Evolutionary conservation across 306 rosid species (phyloP).

Genomic region (Sindora glabra): DNA sequence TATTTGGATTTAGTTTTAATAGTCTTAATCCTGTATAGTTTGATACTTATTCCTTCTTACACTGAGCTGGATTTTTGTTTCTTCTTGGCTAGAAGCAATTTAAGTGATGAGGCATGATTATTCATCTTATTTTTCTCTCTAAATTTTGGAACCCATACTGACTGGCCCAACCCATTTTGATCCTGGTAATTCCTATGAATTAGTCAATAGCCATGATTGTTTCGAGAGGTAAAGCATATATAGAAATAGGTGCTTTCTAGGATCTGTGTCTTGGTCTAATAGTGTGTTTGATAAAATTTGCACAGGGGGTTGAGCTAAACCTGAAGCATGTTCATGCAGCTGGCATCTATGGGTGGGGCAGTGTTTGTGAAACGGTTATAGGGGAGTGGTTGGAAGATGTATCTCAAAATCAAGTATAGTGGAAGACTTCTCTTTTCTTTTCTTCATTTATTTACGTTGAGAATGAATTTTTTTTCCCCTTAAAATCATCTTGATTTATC

Average conservation of each 20-base stretch:
- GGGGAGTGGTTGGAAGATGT: conserved; percentile 97
- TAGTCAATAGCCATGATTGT: neutral
- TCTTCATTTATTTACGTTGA: conserved; percentile 14
- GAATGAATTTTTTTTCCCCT: conserved; percentile 9
- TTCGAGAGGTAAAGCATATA: neutral
- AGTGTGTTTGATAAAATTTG: conserved; percentile 16
- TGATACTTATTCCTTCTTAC: too few relatives aligned
- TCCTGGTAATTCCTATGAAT: too few relatives aligned
- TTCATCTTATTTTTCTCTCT: conserved; percentile 1
- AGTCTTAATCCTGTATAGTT: neutral
- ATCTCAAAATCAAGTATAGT: conserved; percentile 82
- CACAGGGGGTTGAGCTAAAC: conserved; percentile 84
- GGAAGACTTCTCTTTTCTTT: too few relatives aligned
- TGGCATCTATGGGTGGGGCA: conserved; percentile 94
- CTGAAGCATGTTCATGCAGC: conserved; percentile 80
- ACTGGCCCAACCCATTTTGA: too few relatives aligned
- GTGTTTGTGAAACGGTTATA: conserved; percentile 69
- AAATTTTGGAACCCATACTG: conserved; percentile 11
- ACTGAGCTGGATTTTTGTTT: neutral
- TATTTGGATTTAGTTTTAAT: neutral
- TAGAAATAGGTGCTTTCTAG: conserved; percentile 5
- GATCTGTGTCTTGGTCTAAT: conserved; percentile 3
- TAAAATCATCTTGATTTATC: conserved; percentile 20
- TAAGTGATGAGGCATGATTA: neutral
- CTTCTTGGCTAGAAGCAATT: neutral